Evolutionary conservation across 164 flowering plant species (phyloP).

Genomic region (Echeveria elegans): DNA sequence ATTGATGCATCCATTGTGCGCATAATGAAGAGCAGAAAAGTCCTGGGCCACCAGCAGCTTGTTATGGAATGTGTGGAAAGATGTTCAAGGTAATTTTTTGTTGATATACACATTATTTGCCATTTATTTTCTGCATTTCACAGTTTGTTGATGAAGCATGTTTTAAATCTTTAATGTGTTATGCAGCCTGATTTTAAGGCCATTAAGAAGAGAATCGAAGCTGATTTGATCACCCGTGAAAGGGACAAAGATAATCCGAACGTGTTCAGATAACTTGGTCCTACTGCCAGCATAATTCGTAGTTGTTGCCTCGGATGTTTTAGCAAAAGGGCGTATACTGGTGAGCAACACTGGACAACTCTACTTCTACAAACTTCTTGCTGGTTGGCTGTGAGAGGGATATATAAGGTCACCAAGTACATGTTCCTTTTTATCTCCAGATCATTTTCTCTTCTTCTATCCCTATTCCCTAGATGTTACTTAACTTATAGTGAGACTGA

Average conservation of each 20-base stretch:
- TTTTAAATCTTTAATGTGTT: neutral
- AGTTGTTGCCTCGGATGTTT: neutral
- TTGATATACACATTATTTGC: neutral
- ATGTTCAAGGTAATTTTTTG: slow-evolving; percentile 25
- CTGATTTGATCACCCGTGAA: slow-evolving; percentile 19
- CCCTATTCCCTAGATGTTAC: too few species aligned
- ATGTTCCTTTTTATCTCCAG: neutral
- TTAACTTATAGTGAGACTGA: neutral
- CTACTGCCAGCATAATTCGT: neutral
- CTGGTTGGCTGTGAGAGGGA: neutral
- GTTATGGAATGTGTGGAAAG: slow-evolving; percentile 26
- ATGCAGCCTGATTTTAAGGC: slow-evolving; percentile 25
- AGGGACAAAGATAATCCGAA: slow-evolving; percentile 18
- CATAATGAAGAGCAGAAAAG: slow-evolving; percentile 37
- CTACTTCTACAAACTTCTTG: neutral
- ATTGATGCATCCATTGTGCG: slow-evolving; percentile 39
- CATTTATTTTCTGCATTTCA: neutral
- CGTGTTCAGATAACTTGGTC: slow-evolving; percentile 14
- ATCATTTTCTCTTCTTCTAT: neutral
- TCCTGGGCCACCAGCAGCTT: slow-evolving; percentile 30
- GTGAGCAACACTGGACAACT: neutral
- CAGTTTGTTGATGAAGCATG: too few species aligned
- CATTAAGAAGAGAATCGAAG: slow-evolving; percentile 23
- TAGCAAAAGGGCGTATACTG: neutral
- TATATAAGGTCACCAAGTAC: slow-evolving; percentile 1